A percentile compares a stretch with the other conserved stretches of the same genome.
phyloP scores from a whole-genome alignment of 2,329 filamentous ascomycete genomes.

The Aspergillus eucalypticola region DNA sequence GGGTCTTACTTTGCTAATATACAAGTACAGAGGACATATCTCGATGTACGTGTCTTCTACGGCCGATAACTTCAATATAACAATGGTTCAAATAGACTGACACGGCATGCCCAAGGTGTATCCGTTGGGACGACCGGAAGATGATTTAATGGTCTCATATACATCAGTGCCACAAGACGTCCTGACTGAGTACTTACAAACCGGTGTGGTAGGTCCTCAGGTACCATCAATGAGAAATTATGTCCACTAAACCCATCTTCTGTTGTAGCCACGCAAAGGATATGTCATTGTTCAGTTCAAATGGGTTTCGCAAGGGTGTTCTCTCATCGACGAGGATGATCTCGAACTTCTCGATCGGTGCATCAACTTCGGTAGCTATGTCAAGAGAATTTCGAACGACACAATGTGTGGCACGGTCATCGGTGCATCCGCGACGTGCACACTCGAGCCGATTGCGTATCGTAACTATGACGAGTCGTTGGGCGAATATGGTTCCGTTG shows the following conservation, averaged over 20 bases:
- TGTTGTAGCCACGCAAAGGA: constrained; percentile 48
- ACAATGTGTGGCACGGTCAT: constrained; percentile 58
- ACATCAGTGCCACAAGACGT: constrained; percentile 30
- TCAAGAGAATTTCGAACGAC: constrained; percentile 52
- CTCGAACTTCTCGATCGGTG: constrained; percentile 56
- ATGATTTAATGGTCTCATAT: constrained; percentile 33
- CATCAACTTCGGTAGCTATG: constrained; percentile 56
- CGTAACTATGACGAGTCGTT: constrained; percentile 23
- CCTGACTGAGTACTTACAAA: constrained; percentile 27
- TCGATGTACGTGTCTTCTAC: constrained; percentile 16
- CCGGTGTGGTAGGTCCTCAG: constrained; percentile 20
- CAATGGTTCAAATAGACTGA: not conserved
- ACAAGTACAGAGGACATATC: constrained; percentile 15
- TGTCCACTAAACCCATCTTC: constrained; percentile 8
- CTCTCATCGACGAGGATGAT: constrained; percentile 45
- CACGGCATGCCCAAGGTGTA: constrained; percentile 18
- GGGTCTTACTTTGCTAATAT: not conserved
- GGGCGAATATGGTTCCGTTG: constrained; percentile 24
- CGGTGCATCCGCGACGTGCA: constrained; percentile 49
- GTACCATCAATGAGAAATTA: not conserved
- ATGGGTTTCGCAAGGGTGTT: constrained; percentile 42
- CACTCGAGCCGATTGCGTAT: constrained; percentile 38
- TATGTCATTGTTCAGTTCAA: constrained; percentile 52
- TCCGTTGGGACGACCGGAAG: constrained; percentile 30
- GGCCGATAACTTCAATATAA: not conserved